phyloP scores from a whole-genome alignment of 306 rosid species.

The Citrullus mucosospermus region DNA sequence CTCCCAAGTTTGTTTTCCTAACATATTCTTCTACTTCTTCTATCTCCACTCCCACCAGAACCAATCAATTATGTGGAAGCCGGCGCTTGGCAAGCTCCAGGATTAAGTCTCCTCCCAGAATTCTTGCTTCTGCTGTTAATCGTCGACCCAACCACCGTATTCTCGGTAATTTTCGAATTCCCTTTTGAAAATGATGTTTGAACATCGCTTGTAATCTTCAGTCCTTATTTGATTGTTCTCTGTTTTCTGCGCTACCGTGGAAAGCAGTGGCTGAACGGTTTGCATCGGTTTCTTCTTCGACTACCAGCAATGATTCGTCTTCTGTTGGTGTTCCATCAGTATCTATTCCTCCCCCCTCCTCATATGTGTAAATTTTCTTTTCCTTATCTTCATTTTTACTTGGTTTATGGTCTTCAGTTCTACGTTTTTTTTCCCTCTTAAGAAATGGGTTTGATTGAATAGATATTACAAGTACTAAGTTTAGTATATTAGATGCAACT shows the following conservation, averaged over 20 bases:
- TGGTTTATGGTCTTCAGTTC: background rate
- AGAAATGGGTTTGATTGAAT: background rate
- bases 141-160: slow-evolving; percentile 7
- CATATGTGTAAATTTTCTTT: slow-evolving; percentile 43
- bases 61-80: background rate
- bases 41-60: background rate
- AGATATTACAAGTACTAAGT: background rate
- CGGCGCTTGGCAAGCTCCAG: background rate
- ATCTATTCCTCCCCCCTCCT: slow-evolving; percentile 51
- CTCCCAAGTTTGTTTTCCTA: background rate
- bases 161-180: background rate
- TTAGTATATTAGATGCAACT: background rate
- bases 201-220: background rate
- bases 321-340: slow-evolving; percentile 69
- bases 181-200: background rate
- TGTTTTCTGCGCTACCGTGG: background rate
- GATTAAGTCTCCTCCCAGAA: slow-evolving; percentile 3
- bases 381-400: background rate
- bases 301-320: slow-evolving; percentile 36
- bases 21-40: background rate
- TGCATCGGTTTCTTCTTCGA: slow-evolving; percentile 69
- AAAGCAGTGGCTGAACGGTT: slow-evolving; percentile 20
- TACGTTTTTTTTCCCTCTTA: background rate
- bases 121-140: slow-evolving; percentile 4
- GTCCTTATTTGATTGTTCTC: background rate